Conservation (phyloP, 768 basidiomycete genomes). For the Leucocoprinus leucothites region DNA sequence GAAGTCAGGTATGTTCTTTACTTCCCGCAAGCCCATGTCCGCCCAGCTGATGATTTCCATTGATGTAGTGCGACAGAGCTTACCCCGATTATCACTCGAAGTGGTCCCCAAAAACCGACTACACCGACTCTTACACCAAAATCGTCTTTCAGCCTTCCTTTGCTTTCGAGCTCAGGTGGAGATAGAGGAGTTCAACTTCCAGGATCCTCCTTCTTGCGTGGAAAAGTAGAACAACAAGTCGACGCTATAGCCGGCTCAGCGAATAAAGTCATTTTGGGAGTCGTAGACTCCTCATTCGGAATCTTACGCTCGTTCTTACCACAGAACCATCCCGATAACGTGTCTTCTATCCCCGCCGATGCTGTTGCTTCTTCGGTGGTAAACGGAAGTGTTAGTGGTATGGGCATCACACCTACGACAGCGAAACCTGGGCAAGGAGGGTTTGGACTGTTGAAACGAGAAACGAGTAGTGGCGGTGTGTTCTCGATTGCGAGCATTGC, state of each 20-base stretch:
- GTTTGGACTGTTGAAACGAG: conserved; percentile 69
- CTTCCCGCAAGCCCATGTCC: conserved; percentile 3
- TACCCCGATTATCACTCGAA: conserved; percentile 71
- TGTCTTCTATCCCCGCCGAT: conserved; percentile 8
- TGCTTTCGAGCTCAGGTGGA: neutral
- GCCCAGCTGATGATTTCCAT: neutral
- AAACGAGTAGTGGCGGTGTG: conserved; percentile 40
- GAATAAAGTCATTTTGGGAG: conserved; percentile 78
- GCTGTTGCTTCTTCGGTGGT: conserved; percentile 26
- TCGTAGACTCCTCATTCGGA: conserved; percentile 88
- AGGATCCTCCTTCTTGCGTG: conserved; percentile 43
- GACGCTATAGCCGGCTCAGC: conserved; percentile 82
- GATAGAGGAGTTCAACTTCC: neutral
- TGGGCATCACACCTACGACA: conserved; percentile 16
- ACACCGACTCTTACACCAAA: conserved; percentile 38
- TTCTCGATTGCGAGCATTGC: conserved; percentile 81
- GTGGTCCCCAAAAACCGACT: conserved; percentile 41
- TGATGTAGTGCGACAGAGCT: conserved; percentile 65
- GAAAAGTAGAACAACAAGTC: conserved; percentile 75
- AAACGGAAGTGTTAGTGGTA: neutral
- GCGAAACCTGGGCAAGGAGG: conserved; percentile 34
- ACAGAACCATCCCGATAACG: conserved; percentile 15
- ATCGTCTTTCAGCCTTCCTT: neutral
- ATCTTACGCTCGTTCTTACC: conserved; percentile 80
- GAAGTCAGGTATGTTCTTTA: conserved; percentile 45